Evolutionary conservation across 1,284 basidiomycete species (phyloP).

Genomic region (Naganishia liquefaciens): DNA sequence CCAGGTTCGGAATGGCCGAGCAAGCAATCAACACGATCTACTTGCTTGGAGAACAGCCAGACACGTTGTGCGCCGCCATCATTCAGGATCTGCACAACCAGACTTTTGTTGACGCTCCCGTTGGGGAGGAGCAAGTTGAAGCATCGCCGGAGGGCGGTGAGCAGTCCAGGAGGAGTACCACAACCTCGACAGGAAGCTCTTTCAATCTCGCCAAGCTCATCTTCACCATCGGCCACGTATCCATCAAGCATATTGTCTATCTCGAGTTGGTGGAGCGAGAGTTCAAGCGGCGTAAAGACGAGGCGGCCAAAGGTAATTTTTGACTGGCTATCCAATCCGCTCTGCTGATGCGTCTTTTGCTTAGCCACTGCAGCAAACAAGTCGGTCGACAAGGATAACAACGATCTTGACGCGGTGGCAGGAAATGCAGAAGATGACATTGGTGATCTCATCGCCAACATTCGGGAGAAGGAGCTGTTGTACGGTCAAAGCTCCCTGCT

Average conservation of each 20-base stretch:
- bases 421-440: slow-evolving; percentile 99
- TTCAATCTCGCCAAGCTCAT: slow-evolving; percentile 76
- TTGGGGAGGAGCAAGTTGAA: slow-evolving; percentile 31
- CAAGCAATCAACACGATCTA: slow-evolving; percentile 97
- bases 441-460: slow-evolving; percentile 79
- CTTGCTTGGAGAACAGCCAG: slow-evolving; percentile 89
- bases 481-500: slow-evolving; percentile 83
- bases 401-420: slow-evolving; percentile 94
- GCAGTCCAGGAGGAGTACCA: slow-evolving; percentile 3
- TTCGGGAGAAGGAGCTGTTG: slow-evolving; percentile 85
- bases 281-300: slow-evolving; percentile 93
- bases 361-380: slow-evolving; percentile 52
- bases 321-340: neutral
- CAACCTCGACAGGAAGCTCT: neutral
- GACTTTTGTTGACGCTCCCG: slow-evolving; percentile 61
- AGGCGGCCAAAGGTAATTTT: slow-evolving; percentile 67
- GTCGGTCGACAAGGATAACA: slow-evolving; percentile 64
- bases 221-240: slow-evolving; percentile 92
- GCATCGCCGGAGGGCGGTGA: neutral
- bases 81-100: slow-evolving; percentile 76
- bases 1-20: slow-evolving; percentile 85
- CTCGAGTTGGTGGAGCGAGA: slow-evolving; percentile 96
- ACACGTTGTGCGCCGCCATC: slow-evolving; percentile 75
- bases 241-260: slow-evolving; percentile 96
- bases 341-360: slow-evolving; percentile 42